Evolutionary conservation across 225 moss, liverwort and hornwort genomes (phyloP).

Genomic region (Marchantia paleacea): DNA sequence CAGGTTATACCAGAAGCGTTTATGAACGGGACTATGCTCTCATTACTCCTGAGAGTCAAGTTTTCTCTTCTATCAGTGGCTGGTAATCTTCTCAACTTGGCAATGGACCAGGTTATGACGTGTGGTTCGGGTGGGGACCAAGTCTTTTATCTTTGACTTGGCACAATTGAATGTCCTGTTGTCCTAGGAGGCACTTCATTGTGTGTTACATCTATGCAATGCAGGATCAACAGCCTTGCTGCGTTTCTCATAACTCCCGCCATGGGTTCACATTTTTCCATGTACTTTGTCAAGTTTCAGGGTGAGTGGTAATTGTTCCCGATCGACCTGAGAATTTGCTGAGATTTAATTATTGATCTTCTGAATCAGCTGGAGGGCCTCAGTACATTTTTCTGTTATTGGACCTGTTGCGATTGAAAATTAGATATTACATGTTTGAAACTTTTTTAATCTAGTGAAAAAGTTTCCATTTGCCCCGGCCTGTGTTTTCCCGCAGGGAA

Average conservation of each 20-base stretch:
- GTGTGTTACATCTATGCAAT: neutral
- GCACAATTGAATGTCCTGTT: neutral
- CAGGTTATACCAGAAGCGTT: conserved; percentile 95
- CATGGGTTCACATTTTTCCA: conserved; percentile 95
- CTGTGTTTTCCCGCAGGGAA: conserved; percentile 52
- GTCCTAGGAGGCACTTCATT: neutral
- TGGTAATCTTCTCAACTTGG: conserved; percentile 48
- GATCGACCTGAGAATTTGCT: neutral
- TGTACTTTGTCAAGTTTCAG: conserved; percentile 93
- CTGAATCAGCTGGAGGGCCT: too few relatives aligned
- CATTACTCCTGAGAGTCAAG: conserved; percentile 96
- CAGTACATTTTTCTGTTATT: too few relatives aligned
- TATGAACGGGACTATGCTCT: conserved; percentile 86
- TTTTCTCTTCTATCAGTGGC: conserved; percentile 76
- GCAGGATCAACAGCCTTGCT: conserved; percentile 71
- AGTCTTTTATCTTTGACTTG: neutral
- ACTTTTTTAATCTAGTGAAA: too few relatives aligned
- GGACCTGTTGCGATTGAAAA: neutral
- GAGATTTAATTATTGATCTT: too few relatives aligned
- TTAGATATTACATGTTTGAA: too few relatives aligned
- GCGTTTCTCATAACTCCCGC: conserved; percentile 93
- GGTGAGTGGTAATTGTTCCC: conserved; percentile 33
- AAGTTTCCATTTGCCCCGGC: neutral
- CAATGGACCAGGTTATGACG: neutral
- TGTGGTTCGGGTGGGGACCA: neutral